phyloP scores from a whole-genome alignment of 306 rosid genomes.

The Pterocarpus santalinus region DNA sequence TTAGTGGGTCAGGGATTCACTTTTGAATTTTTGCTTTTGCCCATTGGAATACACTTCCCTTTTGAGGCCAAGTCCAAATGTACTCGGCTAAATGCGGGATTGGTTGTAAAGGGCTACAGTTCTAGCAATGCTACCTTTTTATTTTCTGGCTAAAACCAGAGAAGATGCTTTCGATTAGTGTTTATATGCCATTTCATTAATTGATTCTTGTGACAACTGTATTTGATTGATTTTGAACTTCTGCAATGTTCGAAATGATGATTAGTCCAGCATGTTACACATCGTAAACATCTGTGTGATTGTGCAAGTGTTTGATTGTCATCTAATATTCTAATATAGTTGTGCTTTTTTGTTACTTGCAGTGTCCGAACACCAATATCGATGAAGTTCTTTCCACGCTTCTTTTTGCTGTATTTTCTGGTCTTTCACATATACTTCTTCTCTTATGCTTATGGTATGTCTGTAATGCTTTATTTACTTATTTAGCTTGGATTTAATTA shows the following conservation, averaged over 20 bases:
- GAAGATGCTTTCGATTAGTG: neutral
- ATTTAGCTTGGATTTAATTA: slow-evolving; percentile 28
- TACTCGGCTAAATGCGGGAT: slow-evolving; percentile 6
- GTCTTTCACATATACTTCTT: slow-evolving; percentile 99
- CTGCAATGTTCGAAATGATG: slow-evolving; percentile 3
- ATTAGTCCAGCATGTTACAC: slow-evolving; percentile 17
- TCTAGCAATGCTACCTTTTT: slow-evolving; percentile 12
- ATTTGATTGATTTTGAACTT: neutral
- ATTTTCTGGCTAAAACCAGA: neutral
- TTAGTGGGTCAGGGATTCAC: neutral
- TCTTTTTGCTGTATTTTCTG: slow-evolving; percentile 94
- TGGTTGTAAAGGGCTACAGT: slow-evolving; percentile 15
- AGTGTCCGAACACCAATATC: slow-evolving; percentile 99
- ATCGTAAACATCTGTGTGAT: neutral
- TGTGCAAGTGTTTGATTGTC: slow-evolving; percentile 36
- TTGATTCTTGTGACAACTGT: slow-evolving; percentile 19
- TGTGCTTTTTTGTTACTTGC: slow-evolving; percentile 54
- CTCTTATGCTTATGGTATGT: slow-evolving; percentile 89
- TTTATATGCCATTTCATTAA: slow-evolving; percentile 32
- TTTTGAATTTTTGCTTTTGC: neutral
- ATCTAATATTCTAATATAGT: slow-evolving; percentile 58
- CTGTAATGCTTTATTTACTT: neutral
- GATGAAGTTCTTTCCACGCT: slow-evolving; percentile 99
- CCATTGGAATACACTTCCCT: slow-evolving; percentile 7
- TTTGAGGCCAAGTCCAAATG: neutral